Conservation (phyloP, 139 green algal species). For the Limnomonas spitsbergensis region DNA sequence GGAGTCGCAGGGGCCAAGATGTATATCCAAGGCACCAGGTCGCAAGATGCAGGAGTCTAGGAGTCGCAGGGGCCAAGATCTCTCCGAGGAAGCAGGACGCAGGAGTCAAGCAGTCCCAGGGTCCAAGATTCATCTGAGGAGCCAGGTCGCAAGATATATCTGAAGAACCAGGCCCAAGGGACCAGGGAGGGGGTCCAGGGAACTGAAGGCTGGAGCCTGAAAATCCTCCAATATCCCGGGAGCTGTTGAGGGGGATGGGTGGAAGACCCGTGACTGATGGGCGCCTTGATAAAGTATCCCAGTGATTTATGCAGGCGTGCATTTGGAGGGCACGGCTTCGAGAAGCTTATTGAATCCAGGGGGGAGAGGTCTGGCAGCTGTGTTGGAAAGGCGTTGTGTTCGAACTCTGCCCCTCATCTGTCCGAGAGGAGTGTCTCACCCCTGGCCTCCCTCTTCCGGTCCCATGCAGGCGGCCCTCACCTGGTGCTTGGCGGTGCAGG, state of each 20-base stretch:
- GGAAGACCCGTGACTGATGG: too few species aligned
- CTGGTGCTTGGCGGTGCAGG: constrained; percentile 50
- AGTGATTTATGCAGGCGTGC: background rate
- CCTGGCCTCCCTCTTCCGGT: background rate
- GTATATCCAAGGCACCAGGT: background rate
- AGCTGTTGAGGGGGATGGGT: too few species aligned
- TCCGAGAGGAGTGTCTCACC: background rate
- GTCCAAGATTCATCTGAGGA: background rate
- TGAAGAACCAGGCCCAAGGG: too few species aligned
- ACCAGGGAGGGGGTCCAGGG: too few species aligned
- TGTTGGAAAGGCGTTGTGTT: background rate
- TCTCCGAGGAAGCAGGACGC: background rate
- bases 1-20: background rate
- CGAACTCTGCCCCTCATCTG: background rate
- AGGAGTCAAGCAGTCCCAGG: background rate
- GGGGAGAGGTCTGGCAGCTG: too few species aligned
- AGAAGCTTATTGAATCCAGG: too few species aligned
- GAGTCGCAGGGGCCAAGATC: background rate
- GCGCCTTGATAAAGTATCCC: too few species aligned
- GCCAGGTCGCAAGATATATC: background rate
- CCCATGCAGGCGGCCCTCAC: constrained; percentile 32
- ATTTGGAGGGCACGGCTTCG: background rate
- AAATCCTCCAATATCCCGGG: too few species aligned
- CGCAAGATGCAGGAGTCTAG: background rate
- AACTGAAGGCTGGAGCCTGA: too few species aligned